Percentiles rank a stretch among this genome's conserved stretches.
Evolutionary conservation across 805 yeast genomes (phyloP).

Genomic region (Cyberlindnera galapagoensis): DNA sequence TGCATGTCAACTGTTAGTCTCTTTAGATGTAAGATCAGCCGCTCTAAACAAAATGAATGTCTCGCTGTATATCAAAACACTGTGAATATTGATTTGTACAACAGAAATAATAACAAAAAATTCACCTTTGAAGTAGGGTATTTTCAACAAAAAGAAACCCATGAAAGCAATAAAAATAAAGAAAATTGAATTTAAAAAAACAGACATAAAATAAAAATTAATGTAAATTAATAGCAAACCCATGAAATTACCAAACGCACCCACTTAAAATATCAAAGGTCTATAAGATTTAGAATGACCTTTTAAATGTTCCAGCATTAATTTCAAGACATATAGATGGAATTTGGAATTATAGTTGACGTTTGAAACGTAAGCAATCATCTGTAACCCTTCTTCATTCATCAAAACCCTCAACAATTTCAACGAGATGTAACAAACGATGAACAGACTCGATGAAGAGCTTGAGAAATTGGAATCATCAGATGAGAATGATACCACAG

Average conservation of each 20-base stretch:
- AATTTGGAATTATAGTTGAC: conserved; percentile 20
- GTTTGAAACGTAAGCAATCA: conserved; percentile 16
- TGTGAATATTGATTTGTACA: too few species aligned
- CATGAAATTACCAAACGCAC: too few species aligned
- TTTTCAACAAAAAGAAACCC: too few species aligned
- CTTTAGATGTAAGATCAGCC: too few species aligned
- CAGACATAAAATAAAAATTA: neutral
- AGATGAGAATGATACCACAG: conserved; percentile 17
- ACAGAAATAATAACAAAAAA: too few species aligned
- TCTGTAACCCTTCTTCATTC: conserved; percentile 18
- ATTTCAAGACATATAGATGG: conserved; percentile 17
- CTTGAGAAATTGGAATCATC: conserved; percentile 16
- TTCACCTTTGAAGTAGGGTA: too few species aligned
- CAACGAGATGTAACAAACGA: conserved; percentile 17
- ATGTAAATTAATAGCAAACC: neutral
- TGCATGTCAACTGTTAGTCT: too few species aligned
- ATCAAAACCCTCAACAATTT: conserved; percentile 16
- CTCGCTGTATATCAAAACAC: too few species aligned
- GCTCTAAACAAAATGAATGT: too few species aligned
- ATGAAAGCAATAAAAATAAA: too few species aligned
- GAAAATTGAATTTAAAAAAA: neutral
- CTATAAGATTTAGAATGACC: neutral
- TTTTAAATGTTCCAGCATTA: conserved; percentile 8
- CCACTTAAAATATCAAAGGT: neutral
- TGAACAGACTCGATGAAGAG: conserved; percentile 16